Percentiles rank a stretch among this genome's conserved stretches.
These are phyloP conservation scores for Geosmithia putterillii DNA, from an alignment of 2,329 filamentous ascomycete genomes.

Conservation along the genomic window DNA sequence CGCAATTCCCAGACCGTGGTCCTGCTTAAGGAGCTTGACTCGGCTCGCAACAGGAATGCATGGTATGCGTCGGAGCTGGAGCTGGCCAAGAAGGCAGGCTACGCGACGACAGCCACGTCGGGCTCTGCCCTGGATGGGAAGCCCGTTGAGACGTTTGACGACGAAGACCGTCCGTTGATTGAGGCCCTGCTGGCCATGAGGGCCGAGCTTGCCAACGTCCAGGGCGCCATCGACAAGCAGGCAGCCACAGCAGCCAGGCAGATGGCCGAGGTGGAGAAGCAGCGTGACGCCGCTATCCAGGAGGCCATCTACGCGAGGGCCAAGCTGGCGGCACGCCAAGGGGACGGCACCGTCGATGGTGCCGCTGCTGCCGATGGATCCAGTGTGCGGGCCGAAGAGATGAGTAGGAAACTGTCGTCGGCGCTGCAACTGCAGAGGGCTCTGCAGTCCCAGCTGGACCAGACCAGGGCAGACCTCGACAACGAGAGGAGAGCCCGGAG, in stretches of 20 bases:
- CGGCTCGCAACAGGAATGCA: conserved; percentile 73
- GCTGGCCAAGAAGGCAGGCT: conserved; percentile 81
- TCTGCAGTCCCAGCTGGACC: conserved; percentile 64
- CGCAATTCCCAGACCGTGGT: conserved; percentile 57
- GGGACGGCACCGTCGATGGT: conserved; percentile 15
- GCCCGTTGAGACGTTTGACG: conserved; percentile 67
- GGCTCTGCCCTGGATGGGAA: conserved; percentile 67
- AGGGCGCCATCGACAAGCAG: conserved; percentile 80
- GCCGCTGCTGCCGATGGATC: conserved; percentile 55
- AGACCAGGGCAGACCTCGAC: conserved; percentile 56
- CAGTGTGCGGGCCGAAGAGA: conserved; percentile 43
- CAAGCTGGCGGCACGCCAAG: conserved; percentile 67
- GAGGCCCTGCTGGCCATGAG: conserved; percentile 90
- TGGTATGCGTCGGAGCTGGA: conserved; percentile 97
- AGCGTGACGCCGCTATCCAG: conserved; percentile 85
- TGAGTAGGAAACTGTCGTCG: conserved; percentile 71
- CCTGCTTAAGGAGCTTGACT: conserved; percentile 76
- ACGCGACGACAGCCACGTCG: conserved; percentile 57
- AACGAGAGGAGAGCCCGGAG: conserved; percentile 72
- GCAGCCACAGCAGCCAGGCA: conserved; percentile 73
- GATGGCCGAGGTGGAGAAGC: conserved; percentile 88
- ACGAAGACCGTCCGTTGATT: conserved; percentile 83
- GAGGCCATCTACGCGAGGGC: conserved; percentile 94
- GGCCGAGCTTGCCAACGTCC: conserved; percentile 77
- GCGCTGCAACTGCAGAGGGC: conserved; percentile 70